Conservation (phyloP, 1,284 basidiomycete species). For the Fomitopsis betulina region DNA sequence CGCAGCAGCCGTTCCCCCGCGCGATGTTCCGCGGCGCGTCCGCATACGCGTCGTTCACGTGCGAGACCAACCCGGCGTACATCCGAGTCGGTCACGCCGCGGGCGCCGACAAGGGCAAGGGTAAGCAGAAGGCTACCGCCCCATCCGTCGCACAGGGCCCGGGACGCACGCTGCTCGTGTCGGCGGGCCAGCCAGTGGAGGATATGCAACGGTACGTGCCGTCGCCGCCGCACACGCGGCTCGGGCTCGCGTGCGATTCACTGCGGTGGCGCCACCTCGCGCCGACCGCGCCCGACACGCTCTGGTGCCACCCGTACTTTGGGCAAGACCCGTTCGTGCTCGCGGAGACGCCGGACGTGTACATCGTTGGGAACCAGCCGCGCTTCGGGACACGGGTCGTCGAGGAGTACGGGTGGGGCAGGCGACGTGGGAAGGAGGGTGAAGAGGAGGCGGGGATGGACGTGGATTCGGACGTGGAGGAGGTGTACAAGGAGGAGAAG, state of each 20-base stretch:
- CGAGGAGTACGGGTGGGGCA: conserved; percentile 27
- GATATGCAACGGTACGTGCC: conserved; percentile 94
- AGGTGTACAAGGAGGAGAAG: conserved; percentile 28
- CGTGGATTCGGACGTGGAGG: conserved; percentile 21
- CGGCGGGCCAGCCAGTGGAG: conserved; percentile 90
- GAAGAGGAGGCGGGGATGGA: conserved; percentile 23
- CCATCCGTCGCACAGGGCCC: conserved; percentile 14
- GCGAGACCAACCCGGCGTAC: conserved; percentile 91
- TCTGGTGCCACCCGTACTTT: conserved; percentile 97
- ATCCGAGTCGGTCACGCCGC: conserved; percentile 48
- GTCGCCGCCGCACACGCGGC: conserved; percentile 58
- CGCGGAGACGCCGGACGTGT: conserved; percentile 79
- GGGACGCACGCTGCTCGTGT: conserved; percentile 64
- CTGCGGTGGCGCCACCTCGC: conserved; percentile 95
- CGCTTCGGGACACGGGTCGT: conserved; percentile 74
- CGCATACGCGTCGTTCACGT: conserved; percentile 61
- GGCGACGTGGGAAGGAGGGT: conserved; percentile 23
- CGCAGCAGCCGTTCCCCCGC: conserved; percentile 90
- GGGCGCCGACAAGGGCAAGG: conserved; percentile 8
- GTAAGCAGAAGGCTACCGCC: conserved; percentile 13
- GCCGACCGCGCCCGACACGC: conserved; percentile 96
- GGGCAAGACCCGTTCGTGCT: conserved; percentile 89
- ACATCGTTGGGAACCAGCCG: conserved; percentile 92
- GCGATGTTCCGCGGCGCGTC: conserved; percentile 83
- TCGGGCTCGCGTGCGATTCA: conserved; percentile 76